These are phyloP conservation scores for Cadophora sp. DNA, from an alignment of 2,329 filamentous ascomycete species.

Conservation along the genomic window DNA sequence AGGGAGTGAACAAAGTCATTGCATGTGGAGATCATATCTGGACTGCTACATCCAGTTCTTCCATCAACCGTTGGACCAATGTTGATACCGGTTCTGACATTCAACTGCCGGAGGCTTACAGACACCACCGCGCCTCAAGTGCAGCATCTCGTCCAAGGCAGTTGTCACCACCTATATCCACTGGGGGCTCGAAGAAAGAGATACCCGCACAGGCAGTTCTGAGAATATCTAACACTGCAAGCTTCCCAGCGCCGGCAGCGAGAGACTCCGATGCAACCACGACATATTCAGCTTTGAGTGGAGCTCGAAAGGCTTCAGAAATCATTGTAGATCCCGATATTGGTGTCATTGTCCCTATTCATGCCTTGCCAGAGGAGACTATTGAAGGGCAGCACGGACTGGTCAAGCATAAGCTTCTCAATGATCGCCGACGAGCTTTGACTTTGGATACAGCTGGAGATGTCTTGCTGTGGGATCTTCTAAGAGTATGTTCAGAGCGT, in stretches of 20 bases:
- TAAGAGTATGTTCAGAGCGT: slow-evolving; percentile 64
- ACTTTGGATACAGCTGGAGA: slow-evolving; percentile 96
- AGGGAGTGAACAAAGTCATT: slow-evolving; percentile 74
- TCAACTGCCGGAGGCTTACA: slow-evolving; percentile 64
- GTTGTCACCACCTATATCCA: slow-evolving; percentile 46
- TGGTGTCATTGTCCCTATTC: slow-evolving; percentile 65
- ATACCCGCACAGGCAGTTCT: slow-evolving; percentile 82
- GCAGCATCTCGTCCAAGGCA: slow-evolving; percentile 49
- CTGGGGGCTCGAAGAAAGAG: slow-evolving; percentile 58
- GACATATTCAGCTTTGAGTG: slow-evolving; percentile 54
- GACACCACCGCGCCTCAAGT: slow-evolving; percentile 57
- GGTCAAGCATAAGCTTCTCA: slow-evolving; percentile 90
- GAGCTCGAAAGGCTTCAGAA: slow-evolving; percentile 63
- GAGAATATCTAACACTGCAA: slow-evolving; percentile 82
- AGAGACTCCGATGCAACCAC: slow-evolving; percentile 64
- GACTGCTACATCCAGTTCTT: slow-evolving; percentile 76
- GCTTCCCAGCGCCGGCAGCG: slow-evolving; percentile 66
- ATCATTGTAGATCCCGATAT: slow-evolving; percentile 57
- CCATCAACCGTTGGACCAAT: slow-evolving; percentile 78
- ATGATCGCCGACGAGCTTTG: slow-evolving; percentile 86
- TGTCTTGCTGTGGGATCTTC: slow-evolving; percentile 91
- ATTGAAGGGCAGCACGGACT: slow-evolving; percentile 96
- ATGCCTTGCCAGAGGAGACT: slow-evolving; percentile 75
- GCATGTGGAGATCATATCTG: slow-evolving; percentile 63
- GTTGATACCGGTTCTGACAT: slow-evolving; percentile 80